Conservation (phyloP, 768 basidiomycete genomes). For the Mrakia gelida region DNA sequence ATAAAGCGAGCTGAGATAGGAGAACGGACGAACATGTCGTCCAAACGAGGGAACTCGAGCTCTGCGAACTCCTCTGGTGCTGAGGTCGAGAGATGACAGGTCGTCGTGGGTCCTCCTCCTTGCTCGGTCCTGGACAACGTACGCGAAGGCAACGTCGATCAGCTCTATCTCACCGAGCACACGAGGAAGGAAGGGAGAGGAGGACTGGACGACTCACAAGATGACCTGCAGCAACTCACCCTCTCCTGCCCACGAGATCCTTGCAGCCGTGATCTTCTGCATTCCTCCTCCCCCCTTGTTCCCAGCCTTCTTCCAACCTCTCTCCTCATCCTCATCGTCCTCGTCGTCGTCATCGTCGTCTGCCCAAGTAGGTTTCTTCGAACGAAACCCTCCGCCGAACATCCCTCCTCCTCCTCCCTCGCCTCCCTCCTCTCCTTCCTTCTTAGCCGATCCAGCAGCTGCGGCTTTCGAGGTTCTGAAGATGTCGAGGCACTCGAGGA, state of each 20-base stretch:
- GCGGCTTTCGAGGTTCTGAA: conserved; percentile 60
- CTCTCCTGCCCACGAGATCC: conserved; percentile 71
- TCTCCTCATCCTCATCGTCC: conserved; percentile 43
- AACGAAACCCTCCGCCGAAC: not conserved
- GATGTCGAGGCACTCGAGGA: conserved; percentile 88
- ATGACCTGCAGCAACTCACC: conserved; percentile 74
- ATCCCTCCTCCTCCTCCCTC: not conserved
- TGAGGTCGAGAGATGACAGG: conserved; percentile 54
- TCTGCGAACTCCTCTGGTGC: conserved; percentile 77
- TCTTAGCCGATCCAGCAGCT: conserved; percentile 49
- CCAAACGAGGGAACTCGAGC: conserved; percentile 58
- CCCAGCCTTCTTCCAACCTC: conserved; percentile 38
- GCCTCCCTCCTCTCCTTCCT: not conserved
- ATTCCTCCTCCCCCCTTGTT: conserved; percentile 18
- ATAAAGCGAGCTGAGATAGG: not conserved
- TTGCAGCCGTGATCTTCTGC: conserved; percentile 70
- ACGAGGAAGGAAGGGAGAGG: not conserved
- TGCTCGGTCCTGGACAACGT: conserved; percentile 38
- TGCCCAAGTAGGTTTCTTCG: conserved; percentile 50
- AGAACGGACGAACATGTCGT: conserved; percentile 35
- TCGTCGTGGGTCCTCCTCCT: conserved; percentile 37
- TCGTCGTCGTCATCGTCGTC: conserved; percentile 47
- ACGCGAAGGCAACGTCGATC: conserved; percentile 45
- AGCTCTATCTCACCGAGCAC: conserved; percentile 49
- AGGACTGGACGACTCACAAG: conserved; percentile 55